Conservation (phyloP, 176 grass and related monocot species). For the Juncus effusus region DNA sequence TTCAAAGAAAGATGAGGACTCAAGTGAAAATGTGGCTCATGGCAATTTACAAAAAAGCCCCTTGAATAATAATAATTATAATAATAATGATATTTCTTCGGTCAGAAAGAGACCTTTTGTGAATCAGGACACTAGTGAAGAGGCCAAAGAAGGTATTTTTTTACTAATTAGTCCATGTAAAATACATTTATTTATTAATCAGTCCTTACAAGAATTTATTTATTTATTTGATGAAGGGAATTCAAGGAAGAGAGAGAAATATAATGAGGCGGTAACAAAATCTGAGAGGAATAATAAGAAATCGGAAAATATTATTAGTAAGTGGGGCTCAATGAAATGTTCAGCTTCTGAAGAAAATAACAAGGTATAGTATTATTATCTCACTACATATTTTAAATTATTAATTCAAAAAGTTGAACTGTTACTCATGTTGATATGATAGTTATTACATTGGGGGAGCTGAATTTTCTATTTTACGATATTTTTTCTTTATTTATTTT, state of each 20-base stretch:
- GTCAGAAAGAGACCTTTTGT: slow-evolving; percentile 39
- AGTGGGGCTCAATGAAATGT: no score
- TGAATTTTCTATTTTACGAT: no score
- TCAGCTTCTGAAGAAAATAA: no score
- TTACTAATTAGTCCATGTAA: not conserved
- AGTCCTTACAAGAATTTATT: not conserved
- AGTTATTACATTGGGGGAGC: no score
- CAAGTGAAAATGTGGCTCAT: slow-evolving; percentile 45
- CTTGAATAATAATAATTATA: slow-evolving; percentile 31
- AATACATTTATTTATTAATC: not conserved
- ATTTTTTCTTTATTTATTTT: no score
- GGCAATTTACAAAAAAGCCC: slow-evolving; percentile 51
- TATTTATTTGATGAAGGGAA: slow-evolving; percentile 11
- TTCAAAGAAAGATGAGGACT: slow-evolving; percentile 62
- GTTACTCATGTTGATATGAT: no score
- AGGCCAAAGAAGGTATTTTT: slow-evolving; percentile 48
- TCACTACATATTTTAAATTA: no score
- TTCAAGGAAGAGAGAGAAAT: slow-evolving; percentile 21
- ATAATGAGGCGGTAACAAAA: no score
- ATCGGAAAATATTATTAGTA: no score
- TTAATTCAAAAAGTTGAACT: no score
- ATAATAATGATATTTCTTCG: slow-evolving; percentile 39
- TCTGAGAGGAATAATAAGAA: no score
- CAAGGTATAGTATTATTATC: no score
- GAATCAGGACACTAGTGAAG: slow-evolving; percentile 47